These are phyloP conservation scores for Astrothelium macrocarpum DNA, from an alignment of 495 filamentous ascomycete genomes.

Conservation along the genomic window DNA sequence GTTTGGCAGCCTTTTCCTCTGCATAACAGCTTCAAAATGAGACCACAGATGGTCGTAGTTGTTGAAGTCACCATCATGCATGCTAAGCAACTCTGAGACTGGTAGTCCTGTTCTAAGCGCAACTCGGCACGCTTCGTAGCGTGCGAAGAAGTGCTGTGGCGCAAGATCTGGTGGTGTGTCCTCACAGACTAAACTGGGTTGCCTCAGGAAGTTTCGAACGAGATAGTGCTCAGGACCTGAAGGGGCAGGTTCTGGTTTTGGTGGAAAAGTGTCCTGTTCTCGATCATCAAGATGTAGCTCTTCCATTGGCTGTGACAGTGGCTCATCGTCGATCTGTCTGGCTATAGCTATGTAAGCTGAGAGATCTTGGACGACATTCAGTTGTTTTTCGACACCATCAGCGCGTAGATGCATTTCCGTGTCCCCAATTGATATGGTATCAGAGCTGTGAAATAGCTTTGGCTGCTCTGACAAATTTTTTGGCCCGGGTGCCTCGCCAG, in stretches of 20 bases:
- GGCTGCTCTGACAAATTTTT: not conserved
- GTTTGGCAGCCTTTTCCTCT: not conserved
- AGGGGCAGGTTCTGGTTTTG: not conserved
- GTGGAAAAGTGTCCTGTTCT: not conserved
- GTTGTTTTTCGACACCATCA: not conserved
- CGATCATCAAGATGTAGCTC: not conserved
- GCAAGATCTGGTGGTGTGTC: not conserved
- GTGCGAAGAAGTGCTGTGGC: not conserved
- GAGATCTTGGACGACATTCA: not conserved
- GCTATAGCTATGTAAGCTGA: not conserved
- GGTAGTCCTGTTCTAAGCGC: not conserved
- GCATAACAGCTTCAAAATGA: not conserved
- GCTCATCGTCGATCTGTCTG: not conserved
- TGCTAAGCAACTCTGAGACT: not conserved
- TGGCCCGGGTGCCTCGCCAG: not conserved
- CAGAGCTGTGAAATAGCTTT: not conserved
- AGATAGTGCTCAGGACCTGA: not conserved
- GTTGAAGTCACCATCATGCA: not conserved
- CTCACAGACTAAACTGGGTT: not conserved
- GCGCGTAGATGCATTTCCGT: not conserved
- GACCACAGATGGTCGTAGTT: constrained; percentile 12
- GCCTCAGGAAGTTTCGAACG: not conserved
- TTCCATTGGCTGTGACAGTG: constrained; percentile 3
- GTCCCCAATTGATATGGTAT: not conserved
- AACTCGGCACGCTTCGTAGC: constrained; percentile 6